These are phyloP conservation scores for Jacaranda mimosifolia DNA, from an alignment of 257 asterid species.

Conservation along the genomic window DNA sequence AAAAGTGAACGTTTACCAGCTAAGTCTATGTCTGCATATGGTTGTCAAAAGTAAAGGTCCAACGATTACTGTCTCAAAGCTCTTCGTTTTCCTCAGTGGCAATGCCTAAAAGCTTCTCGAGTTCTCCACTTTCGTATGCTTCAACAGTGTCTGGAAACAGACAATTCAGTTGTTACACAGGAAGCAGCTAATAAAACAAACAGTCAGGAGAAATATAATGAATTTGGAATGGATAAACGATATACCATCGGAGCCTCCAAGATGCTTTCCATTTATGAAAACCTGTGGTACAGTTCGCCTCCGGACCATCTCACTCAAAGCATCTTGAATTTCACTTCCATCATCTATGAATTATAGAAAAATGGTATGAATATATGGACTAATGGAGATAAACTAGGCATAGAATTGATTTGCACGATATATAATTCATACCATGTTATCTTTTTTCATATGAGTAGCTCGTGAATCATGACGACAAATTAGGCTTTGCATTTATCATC, in stretches of 20 bases:
- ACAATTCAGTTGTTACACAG: slow-evolving; percentile 21
- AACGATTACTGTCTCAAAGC: slow-evolving; percentile 53
- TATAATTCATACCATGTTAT: neutral
- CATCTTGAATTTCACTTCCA: slow-evolving; percentile 79
- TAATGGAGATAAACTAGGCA: neutral
- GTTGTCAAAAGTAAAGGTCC: neutral
- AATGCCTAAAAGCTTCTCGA: slow-evolving; percentile 69
- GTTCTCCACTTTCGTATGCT: slow-evolving; percentile 80
- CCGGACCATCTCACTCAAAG: slow-evolving; percentile 69
- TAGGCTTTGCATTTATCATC: neutral
- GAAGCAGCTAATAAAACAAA: slow-evolving; percentile 2
- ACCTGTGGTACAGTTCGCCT: slow-evolving; percentile 94
- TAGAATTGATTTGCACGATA: neutral
- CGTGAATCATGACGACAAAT: neutral
- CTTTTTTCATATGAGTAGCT: neutral
- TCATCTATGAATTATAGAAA: slow-evolving; percentile 58
- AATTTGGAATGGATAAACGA: slow-evolving; percentile 12
- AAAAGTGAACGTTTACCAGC: neutral
- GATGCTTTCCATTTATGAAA: slow-evolving; percentile 82
- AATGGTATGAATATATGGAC: neutral
- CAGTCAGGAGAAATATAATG: slow-evolving; percentile 1
- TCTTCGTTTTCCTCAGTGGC: slow-evolving; percentile 54
- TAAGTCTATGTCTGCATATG: slow-evolving; percentile 18
- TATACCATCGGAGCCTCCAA: slow-evolving; percentile 99
- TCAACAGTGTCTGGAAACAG: slow-evolving; percentile 73